phyloP scores from a whole-genome alignment of 495 filamentous ascomycete species.

The Penicillium robsamsonii region DNA sequence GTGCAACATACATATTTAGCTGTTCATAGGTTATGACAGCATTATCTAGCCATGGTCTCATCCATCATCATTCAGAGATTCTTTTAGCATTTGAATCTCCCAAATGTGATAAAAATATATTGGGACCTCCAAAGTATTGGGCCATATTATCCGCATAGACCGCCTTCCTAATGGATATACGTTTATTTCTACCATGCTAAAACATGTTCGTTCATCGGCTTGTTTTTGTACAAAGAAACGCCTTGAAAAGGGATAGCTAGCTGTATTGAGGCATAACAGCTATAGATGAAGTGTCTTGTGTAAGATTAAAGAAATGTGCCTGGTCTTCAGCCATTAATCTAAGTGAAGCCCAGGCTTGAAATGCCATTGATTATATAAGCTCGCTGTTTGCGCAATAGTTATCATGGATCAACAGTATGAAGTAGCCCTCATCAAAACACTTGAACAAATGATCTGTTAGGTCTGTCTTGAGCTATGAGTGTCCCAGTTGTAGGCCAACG shows the following conservation, averaged over 20 bases:
- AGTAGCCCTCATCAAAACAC: not conserved
- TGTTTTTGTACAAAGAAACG: not conserved
- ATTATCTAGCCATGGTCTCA: not conserved
- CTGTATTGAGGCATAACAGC: not conserved
- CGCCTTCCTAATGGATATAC: not conserved
- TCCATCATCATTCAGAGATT: not conserved
- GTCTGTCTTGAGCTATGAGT: slow-evolving; percentile 9
- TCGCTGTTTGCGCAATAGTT: not conserved
- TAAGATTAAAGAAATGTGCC: not conserved
- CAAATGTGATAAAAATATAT: not conserved
- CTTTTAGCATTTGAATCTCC: not conserved
- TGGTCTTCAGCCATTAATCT: not conserved
- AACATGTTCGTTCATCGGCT: not conserved
- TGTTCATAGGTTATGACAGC: not conserved
- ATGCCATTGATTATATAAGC: slow-evolving; percentile 30
- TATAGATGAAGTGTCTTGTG: not conserved
- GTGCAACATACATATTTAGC: not conserved
- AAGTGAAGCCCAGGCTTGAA: not conserved
- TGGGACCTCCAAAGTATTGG: not conserved
- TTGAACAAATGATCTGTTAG: not conserved
- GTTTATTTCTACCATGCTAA: not conserved
- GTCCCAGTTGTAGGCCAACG: slow-evolving; percentile 50
- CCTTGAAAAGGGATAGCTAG: not conserved
- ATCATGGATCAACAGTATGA: not conserved
- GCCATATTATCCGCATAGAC: not conserved